Base-by-base conservation (phyloP, 805 yeast species). In the Starmera pachycereana region DNA sequence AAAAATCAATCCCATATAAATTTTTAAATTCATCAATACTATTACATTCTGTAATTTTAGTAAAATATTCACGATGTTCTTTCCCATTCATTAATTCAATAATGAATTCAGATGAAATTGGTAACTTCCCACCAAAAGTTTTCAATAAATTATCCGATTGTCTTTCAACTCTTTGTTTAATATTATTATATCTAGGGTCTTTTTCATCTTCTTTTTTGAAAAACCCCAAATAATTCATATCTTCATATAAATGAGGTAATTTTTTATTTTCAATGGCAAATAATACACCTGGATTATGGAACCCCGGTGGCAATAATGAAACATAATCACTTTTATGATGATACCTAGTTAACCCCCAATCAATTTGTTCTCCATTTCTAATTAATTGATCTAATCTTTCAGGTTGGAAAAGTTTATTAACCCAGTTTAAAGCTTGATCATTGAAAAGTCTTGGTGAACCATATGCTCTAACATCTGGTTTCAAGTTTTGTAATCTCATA, bases 391-490 rank as follows among this genome's bases (percentile, higher is more conserved):
- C 49, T 2, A 67, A 58, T 1, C 46, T 37, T 1, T 53, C 52
- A 0, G 72, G 62, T 13, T 66, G 52, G 48, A 78, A 80, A 1
- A 73, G 40, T 0, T 48, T 40, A 55, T 84, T 76, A 25, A 78
- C 68, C 72, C 77, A 81, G 19, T 59, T 51, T 30, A 67, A 61
- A 60, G 81, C 66, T 3, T 58, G 53, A 3, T 44, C 44, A 51
- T 81, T 79, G 12, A 86, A 86, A 28, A 82, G 62, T 46, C 72
- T 76, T 0, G 94, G 92, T 8, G 75, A 68, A 1, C 80, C 95
- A 60, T 64, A 78, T 1, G 81, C 67, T 27, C 76, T 57, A 2
- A 82, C 71, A 32, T 68, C 52, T 0, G 83, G 81, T 14, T 69
- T 52, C 42, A 59, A 63, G 0, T 85, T 86, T 56, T 72, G 48